A percentile compares a stretch with the other conserved stretches of the same genome.
phyloP scores from a whole-genome alignment of 2,329 filamentous ascomycete genomes.

The Colletotrichum sp. region DNA sequence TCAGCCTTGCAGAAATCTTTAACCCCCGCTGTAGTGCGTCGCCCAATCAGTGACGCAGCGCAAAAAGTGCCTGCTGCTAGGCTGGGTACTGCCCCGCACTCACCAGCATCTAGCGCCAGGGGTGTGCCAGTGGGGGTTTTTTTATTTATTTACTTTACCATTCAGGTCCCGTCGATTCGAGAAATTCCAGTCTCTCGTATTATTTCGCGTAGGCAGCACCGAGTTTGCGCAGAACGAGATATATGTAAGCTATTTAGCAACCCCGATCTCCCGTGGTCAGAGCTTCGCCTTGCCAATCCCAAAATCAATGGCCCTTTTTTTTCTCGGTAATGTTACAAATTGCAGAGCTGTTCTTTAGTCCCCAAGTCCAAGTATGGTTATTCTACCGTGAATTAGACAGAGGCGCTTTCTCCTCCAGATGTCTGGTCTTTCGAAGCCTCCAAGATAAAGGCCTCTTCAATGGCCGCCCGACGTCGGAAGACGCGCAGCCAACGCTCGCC shows the following conservation, averaged over 20 bases:
- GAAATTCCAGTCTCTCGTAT: neutral
- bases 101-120: neutral
- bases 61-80: neutral
- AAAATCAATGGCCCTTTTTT: neutral
- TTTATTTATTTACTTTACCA: neutral
- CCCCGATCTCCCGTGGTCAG: neutral
- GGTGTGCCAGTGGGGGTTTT: neutral
- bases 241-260: neutral
- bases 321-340: slow-evolving; percentile 2
- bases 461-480: slow-evolving; percentile 79
- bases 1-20: slow-evolving; percentile 22
- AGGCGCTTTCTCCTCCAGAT: neutral
- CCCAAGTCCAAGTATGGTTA: neutral
- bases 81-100: slow-evolving; percentile 14
- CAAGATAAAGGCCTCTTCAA: slow-evolving; percentile 75
- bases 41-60: slow-evolving; percentile 15
- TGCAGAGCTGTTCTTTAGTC: neutral
- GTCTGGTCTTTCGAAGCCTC: slow-evolving; percentile 32
- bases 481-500: slow-evolving; percentile 85
- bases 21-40: slow-evolving; percentile 7
- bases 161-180: neutral
- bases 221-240: neutral
- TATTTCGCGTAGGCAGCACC: neutral
- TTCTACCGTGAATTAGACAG: neutral
- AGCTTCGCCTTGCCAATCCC: neutral